Evolutionary conservation across 345 rosid species (phyloP), one percentile per base, ranked within the genome.

Genomic region (Turritis glabra): DNA sequence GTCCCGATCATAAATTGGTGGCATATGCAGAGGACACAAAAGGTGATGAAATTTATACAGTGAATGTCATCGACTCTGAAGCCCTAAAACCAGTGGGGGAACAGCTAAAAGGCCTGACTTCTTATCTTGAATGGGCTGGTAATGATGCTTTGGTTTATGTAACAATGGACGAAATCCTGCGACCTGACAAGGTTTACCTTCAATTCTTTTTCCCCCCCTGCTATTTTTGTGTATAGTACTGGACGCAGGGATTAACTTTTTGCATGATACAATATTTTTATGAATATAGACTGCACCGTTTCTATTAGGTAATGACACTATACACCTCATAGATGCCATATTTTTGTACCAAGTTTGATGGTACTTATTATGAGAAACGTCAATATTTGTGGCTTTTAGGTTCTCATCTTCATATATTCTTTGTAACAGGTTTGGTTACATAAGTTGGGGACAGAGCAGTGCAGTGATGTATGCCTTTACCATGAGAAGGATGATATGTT

Each of bases 401-500:
- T 32, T 32, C 2, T 76, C 43, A 44, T 32, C 50, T 19, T 63
- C 17, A 2, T 67, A 65, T 54, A 5, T 43, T 80, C 66, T 79
- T 35, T 33, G 51, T 75, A 23, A 74, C 74, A 94, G 97, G 95
- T 77, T 44, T 94, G 98, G 98, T 80, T 91, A 62, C 98, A 94
- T 80, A 87, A 85, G 85, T 57, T 94, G 86, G 97, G 86, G 62
- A 81, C 93, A 2, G 89, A 86, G 32, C 97, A 87, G 46, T 78
- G 85, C 35, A 83, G 67, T 77, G 98, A 94, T 73, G 51, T 72
- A 14, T 86, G 96, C 82, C 91, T 94, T 64, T 90, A 91, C 75
- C 95, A 91, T 40, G 97, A 94, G 82, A 83, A 90, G 82, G 95
- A 94, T 83, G 96, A 91, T 60, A 91, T 78, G 81, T 94, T 88